Percentiles rank a stretch among this genome's conserved stretches.
Conservation (phyloP, 2,329 filamentous ascomycete species). For the Pseudodiploospora longispora region DNA sequence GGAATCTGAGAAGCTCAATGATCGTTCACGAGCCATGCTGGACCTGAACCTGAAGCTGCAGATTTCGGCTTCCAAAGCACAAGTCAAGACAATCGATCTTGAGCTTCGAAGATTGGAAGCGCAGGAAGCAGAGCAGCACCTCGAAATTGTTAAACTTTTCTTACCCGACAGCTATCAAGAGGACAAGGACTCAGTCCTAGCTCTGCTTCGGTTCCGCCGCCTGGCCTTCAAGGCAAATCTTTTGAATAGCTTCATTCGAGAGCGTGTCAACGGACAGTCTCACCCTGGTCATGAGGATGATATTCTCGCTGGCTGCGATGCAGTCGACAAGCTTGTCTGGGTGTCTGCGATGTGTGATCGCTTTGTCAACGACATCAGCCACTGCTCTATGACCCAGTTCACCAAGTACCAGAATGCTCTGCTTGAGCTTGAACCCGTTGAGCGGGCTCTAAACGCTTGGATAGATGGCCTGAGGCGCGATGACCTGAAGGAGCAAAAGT, state of each 20-base stretch:
- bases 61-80: constrained; percentile 80
- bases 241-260: constrained; percentile 69
- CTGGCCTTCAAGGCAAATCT: constrained; percentile 82
- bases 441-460: constrained; percentile 80
- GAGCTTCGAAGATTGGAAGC: constrained; percentile 82
- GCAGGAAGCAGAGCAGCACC: constrained; percentile 78
- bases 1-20: constrained; percentile 84
- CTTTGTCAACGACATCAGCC: constrained; percentile 71
- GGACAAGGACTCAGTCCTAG: constrained; percentile 80
- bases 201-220: constrained; percentile 79
- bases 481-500: constrained; percentile 77
- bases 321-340: constrained; percentile 78
- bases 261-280: constrained; percentile 61
- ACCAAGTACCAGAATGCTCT: constrained; percentile 68
- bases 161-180: constrained; percentile 74
- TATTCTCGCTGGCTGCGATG: constrained; percentile 69
- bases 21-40: constrained; percentile 87
- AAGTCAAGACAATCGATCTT: constrained; percentile 88
- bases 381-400: constrained; percentile 73
- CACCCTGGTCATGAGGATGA: constrained; percentile 68
- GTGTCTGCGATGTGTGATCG: constrained; percentile 76
- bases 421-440: constrained; percentile 85
- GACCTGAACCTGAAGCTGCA: constrained; percentile 94
- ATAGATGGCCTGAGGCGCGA: constrained; percentile 78
- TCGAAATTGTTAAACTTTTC: constrained; percentile 83